Evolutionary conservation across 2,329 filamentous ascomycete genomes (phyloP), one percentile per base, ranked within the genome.

Genomic region (Leptographium flavum): DNA sequence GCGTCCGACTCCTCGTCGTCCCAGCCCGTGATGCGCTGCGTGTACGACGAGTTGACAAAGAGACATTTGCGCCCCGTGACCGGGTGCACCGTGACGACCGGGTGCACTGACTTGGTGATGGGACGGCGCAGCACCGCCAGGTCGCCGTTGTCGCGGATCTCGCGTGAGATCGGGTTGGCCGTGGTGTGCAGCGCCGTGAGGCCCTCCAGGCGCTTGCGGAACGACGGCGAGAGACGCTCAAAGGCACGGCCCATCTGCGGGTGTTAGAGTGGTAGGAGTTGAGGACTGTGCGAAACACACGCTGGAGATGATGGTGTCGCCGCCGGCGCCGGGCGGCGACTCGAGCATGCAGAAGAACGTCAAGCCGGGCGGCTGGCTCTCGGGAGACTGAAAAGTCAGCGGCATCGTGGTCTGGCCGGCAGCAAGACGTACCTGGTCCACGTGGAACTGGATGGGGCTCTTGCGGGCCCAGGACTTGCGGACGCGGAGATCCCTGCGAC

Each of bases 321-420:
- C 87, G 25, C 87, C 88, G 1, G 77, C 79, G 28, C 75, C 70
- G 0, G 40, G 50, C 5, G 87, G 87, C 31, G 75, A 81, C 57
- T 94, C 87, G n/a, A 94, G 73, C 45, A 87, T 71, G 58, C 93
- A 94, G 32, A 94, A 64, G 63, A 94, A 93, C 0, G 88, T 94
- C 0, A 87, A 94, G 21, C 87, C 86, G 0, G 88, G 87, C 1
- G 88, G 87, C 63, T 95, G 87, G 52, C 76, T 67, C 66, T 94
- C 88, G 58, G 53, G 51, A 2, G 53, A 55, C 35, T 38, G 31
- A 14, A n/a, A n/a, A 32, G 31, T 32, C 31, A 32, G 31, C 31
- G 17, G n/a, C n/a, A n/a, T n/a, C n/a, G n/a, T n/a, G 7, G 8
- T n/a, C 7, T 6, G 14, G 31, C 11, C 11, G 14, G 14, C 5